Base-by-base conservation (phyloP, 2,329 filamentous ascomycete genomes). In the Sordariomycetes sp. region DNA sequence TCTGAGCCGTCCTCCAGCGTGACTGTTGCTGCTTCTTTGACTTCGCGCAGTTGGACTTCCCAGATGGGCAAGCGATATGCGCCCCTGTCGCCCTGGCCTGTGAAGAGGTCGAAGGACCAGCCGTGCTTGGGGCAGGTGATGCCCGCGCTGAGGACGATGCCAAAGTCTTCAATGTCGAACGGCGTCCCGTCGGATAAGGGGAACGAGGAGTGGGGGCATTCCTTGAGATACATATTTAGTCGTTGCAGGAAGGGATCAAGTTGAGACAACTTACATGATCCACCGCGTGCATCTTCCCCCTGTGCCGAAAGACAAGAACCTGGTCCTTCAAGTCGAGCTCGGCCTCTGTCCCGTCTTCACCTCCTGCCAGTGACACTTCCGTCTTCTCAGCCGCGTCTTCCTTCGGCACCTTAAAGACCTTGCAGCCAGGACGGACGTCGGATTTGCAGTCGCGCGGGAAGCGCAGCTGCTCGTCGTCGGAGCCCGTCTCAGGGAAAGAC, bases 91-190 rank as follows among this genome's bases (percentile, higher is more conserved):
- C 66, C 66, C 44, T 61, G 61, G 0, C 80, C 80, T 0, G 78
- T 72, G 34, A 75, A 71, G 3, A 84, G 45, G 47, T 85, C 80
- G 51, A 84, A 85, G 0, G 76, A 79, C 80, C 80, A 85, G 5
- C 64, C 72, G 40, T 84, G 79, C 41, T 82, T 82, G 0, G 79
- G 76, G 49, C 80, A 85, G 0, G 66, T 70, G 4, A 85, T 57
- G 0, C 78, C 80, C 0, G 74, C 66, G 35, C 75, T 79, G 6
- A 81, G 51, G 5, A 68, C 61, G 3, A 81, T 57, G 0, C 80
- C 79, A 48, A 83, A 85, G 39, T 85, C 80, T 43, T 85, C 80
- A 44, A 85, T 83, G 35, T 85, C 80, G 38, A 82, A 83, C 0
- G 77, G 62, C 0, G 56, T 68, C 0, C 75, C 78, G 28, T 71